Conservation (phyloP, 208 protist species). For the Trypanosomatidae sp. region DNA sequence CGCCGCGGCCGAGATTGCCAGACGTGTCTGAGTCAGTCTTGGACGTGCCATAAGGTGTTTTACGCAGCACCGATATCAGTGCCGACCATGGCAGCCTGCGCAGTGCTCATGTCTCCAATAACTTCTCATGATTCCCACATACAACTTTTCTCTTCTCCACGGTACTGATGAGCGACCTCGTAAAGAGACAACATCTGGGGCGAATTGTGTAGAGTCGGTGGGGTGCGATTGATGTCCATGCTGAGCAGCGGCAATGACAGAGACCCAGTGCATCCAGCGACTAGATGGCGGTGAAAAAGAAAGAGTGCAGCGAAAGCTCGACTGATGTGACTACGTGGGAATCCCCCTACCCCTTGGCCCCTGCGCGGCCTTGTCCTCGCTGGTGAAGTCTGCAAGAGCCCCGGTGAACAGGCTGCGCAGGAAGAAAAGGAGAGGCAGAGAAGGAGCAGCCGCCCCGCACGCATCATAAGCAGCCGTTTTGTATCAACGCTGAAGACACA, state of each 20-base stretch:
- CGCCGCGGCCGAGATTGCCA: slow-evolving; percentile 11
- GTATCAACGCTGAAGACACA: not conserved
- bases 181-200: not conserved
- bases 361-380: not conserved
- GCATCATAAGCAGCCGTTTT: too few species aligned
- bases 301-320: not conserved
- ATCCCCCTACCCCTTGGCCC: not conserved
- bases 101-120: slow-evolving; percentile 31
- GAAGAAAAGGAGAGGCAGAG: not conserved
- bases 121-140: slow-evolving; percentile 40
- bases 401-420: not conserved
- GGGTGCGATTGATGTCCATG: not conserved
- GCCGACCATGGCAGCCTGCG: slow-evolving; percentile 37
- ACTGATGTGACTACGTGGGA: not conserved
- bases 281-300: not conserved
- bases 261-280: not conserved
- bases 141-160: slow-evolving; percentile 27
- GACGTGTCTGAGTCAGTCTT: slow-evolving; percentile 44
- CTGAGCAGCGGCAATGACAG: not conserved
- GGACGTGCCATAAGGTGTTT: slow-evolving; percentile 21
- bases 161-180: not conserved
- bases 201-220: too few species aligned
- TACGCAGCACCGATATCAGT: slow-evolving; percentile 56
- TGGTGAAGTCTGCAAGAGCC: not conserved
- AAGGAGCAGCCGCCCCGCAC: not conserved